A percentile compares a stretch with the other conserved stretches of the same genome.
phyloP scores from a whole-genome alignment of 139 green algal genomes.

The Desmodesmus armatus region DNA sequence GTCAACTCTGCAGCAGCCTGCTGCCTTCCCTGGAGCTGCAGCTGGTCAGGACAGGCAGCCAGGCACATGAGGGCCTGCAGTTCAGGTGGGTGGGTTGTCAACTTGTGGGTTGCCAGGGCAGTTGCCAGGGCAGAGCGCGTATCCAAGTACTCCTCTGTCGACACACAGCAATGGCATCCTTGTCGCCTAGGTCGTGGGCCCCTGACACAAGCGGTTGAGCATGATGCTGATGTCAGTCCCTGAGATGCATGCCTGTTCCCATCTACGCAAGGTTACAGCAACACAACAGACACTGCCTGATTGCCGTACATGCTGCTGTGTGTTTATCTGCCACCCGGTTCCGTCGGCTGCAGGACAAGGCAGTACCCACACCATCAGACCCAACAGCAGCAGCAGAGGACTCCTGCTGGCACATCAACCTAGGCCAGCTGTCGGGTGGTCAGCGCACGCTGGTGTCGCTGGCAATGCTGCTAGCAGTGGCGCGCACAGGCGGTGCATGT shows the following conservation, averaged over 20 bases:
- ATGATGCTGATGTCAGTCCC: not conserved
- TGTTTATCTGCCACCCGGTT: not conserved
- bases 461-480: slow-evolving; percentile 63
- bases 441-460: slow-evolving; percentile 74
- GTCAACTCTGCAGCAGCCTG: slow-evolving; percentile 40
- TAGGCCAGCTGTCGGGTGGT: slow-evolving; percentile 66
- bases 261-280: not conserved
- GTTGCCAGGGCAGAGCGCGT: not conserved
- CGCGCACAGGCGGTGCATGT: slow-evolving; percentile 21
- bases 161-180: not conserved
- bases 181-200: not conserved
- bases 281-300: not conserved
- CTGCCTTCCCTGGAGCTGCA: slow-evolving; percentile 49
- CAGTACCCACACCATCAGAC: no score
- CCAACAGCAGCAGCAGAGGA: slow-evolving; percentile 1
- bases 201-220: not conserved
- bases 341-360: not conserved
- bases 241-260: not conserved
- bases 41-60: not conserved
- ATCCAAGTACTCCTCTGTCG: not conserved
- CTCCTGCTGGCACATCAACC: slow-evolving; percentile 29
- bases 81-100: slow-evolving; percentile 15
- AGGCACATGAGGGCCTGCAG: slow-evolving; percentile 39
- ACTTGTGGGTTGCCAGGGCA: no score
- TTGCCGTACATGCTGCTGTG: not conserved